A percentile compares a stretch with the other conserved stretches of the same genome.
These are phyloP conservation scores for Leccinum variabile DNA, from an alignment of 1,284 basidiomycete genomes.

Conservation along the genomic window DNA sequence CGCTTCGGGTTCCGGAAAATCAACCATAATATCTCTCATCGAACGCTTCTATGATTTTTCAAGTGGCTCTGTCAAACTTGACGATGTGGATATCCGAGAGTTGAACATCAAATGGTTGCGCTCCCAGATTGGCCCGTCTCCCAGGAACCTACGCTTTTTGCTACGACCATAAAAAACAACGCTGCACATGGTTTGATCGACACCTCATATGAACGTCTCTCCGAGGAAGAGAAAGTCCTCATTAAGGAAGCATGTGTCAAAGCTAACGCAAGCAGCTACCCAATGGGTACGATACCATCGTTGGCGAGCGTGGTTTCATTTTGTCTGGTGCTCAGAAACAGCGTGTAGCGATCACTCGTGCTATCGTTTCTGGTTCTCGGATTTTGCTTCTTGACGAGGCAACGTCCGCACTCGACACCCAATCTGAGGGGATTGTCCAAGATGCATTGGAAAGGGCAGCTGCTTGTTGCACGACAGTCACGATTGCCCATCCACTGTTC, in stretches of 20 bases:
- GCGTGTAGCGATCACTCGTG: background rate
- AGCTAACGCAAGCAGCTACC: background rate
- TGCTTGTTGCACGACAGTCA: background rate
- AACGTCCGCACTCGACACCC: background rate
- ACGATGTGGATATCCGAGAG: background rate
- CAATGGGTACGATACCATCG: background rate
- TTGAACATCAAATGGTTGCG: background rate
- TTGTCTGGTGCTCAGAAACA: background rate
- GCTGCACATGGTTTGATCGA: background rate
- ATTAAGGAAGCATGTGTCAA: background rate
- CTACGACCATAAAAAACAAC: background rate
- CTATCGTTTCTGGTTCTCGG: background rate
- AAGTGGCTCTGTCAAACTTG: background rate
- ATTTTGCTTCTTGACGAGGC: background rate
- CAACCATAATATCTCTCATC: background rate
- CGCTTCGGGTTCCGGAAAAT: background rate
- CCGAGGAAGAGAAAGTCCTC: background rate
- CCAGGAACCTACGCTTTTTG: background rate
- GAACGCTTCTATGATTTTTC: background rate
- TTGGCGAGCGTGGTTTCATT: background rate
- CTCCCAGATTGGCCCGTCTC: background rate
- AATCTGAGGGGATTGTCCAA: background rate
- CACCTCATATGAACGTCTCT: background rate
- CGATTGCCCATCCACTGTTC: background rate
- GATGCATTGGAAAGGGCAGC: background rate